Percentiles rank a stretch among this genome's conserved stretches.
These are phyloP conservation scores for Colletotrichum liaoningense DNA, from an alignment of 2,329 filamentous ascomycete species.

Conservation along the genomic window DNA sequence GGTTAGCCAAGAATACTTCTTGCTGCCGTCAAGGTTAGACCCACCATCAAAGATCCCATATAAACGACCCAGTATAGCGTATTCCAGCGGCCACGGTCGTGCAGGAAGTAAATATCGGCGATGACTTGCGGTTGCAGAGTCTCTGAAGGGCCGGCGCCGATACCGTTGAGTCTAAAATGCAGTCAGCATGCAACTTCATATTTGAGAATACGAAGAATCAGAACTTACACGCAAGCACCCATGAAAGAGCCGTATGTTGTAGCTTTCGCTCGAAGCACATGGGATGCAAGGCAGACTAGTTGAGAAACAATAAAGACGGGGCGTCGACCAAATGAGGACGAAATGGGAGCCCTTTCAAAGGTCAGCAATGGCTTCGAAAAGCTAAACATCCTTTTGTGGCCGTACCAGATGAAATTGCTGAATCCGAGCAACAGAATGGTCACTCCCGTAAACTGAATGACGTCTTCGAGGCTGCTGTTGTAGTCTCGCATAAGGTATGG, in stretches of 20 bases:
- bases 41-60: background rate
- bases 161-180: background rate
- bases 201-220: background rate
- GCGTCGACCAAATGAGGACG: background rate
- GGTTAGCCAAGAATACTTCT: background rate
- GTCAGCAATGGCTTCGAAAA: background rate
- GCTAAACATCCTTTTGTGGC: background rate
- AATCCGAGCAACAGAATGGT: background rate
- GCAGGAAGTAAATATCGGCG: background rate
- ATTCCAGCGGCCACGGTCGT: background rate
- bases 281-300: background rate
- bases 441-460: slow-evolving; percentile 58
- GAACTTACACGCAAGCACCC: background rate
- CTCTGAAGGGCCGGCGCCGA: background rate
- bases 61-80: background rate
- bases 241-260: background rate
- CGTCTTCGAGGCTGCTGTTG: slow-evolving; percentile 61
- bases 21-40: background rate
- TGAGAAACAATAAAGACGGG: background rate
- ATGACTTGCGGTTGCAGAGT: background rate
- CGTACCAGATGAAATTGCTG: background rate
- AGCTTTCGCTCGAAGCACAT: background rate
- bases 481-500: slow-evolving; percentile 66
- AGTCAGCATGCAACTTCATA: background rate
- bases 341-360: background rate